These are phyloP conservation scores for Proteromonas lacertae DNA, from an alignment of 352 stramenopile genomes.

Conservation along the genomic window DNA sequence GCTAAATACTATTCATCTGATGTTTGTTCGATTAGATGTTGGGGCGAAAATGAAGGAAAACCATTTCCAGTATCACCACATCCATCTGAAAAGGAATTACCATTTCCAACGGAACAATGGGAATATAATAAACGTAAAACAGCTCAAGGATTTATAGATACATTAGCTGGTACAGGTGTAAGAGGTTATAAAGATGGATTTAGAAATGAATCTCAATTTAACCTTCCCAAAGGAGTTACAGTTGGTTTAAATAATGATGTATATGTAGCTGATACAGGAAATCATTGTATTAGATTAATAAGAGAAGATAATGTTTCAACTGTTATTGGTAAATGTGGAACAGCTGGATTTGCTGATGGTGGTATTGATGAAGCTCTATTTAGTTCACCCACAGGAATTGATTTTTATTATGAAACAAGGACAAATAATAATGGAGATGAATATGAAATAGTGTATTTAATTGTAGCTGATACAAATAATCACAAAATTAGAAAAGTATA, in stretches of 20 bases:
- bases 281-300: constrained; percentile 38
- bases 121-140: too few relatives aligned
- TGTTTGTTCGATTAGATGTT: too few relatives aligned
- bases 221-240: constrained; percentile 54
- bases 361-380: constrained; percentile 13
- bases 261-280: constrained; percentile 48
- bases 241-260: constrained; percentile 30
- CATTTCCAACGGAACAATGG: too few relatives aligned
- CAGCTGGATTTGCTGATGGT: too few relatives aligned
- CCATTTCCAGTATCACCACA: too few relatives aligned
- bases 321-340: constrained; percentile 22
- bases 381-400: constrained; percentile 16
- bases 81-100: too few relatives aligned
- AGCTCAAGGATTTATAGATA: too few relatives aligned
- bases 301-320: constrained; percentile 13
- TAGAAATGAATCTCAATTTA: constrained; percentile 35
- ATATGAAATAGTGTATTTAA: constrained; percentile 11
- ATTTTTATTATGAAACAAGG: constrained; percentile 14
- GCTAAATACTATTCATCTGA: too few relatives aligned
- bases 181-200: constrained; percentile 41
- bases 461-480: constrained; percentile 20
- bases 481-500: constrained; percentile 30
- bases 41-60: too few relatives aligned
- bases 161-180: too few relatives aligned
- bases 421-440: constrained; percentile 8